A percentile compares a stretch with the other conserved stretches of the same genome.
Conservation (phyloP, 2,329 filamentous ascomycete genomes). For the Biscogniauxia sp. region DNA sequence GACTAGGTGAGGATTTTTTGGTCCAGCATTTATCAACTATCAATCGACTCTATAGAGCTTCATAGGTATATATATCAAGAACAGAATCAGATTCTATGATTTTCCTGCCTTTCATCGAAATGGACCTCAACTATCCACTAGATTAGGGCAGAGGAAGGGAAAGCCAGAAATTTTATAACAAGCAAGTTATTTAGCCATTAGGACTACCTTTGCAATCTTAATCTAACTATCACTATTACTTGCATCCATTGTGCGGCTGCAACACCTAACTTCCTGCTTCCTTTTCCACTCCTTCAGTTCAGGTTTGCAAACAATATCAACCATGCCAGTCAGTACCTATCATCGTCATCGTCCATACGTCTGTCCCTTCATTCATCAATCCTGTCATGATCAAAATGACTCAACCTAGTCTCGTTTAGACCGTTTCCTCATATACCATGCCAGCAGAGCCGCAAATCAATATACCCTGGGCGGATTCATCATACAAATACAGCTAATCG, state of each 20-base stretch:
- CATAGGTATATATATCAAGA: too few species aligned
- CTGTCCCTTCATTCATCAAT: not conserved
- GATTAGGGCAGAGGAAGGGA: not conserved
- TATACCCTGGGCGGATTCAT: conserved; percentile 28
- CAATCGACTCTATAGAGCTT: too few species aligned
- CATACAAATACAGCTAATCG: conserved; percentile 32
- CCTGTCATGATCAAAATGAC: not conserved
- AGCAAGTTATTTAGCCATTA: not conserved
- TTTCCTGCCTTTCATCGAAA: too few species aligned
- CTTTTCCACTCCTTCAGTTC: not conserved
- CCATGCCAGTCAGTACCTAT: not conserved
- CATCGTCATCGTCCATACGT: not conserved
- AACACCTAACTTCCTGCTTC: not conserved
- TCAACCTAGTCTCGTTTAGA: not conserved
- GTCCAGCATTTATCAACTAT: too few species aligned
- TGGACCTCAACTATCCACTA: too few species aligned
- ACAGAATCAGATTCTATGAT: too few species aligned
- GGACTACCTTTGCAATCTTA: not conserved
- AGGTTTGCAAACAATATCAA: not conserved
- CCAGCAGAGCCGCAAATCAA: conserved; percentile 11
- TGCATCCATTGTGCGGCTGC: not conserved
- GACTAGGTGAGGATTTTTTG: too few species aligned
- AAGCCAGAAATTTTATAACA: not conserved
- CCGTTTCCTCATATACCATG: not conserved
- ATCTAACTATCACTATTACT: not conserved